phyloP scores from a whole-genome alignment of 2,329 filamentous ascomycete species.

The Aphanoascus verrucosus region DNA sequence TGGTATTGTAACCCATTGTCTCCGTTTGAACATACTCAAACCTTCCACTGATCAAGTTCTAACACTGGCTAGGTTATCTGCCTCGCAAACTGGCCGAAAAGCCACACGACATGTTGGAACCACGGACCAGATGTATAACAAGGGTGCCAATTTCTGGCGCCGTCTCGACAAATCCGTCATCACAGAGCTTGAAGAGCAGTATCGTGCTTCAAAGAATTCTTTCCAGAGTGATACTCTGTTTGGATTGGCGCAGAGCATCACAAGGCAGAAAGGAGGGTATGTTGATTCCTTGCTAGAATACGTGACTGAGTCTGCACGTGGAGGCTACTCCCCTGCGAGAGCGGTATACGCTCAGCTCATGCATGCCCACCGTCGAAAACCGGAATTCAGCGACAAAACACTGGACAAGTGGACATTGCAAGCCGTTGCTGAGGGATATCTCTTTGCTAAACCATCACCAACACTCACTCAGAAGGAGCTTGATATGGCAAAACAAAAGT shows the following conservation, averaged over 20 bases:
- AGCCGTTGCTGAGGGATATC: slow-evolving; percentile 21
- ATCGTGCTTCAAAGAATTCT: slow-evolving; percentile 14
- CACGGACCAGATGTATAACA: slow-evolving; percentile 22
- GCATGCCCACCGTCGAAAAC: slow-evolving; percentile 17
- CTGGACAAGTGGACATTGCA: slow-evolving; percentile 20
- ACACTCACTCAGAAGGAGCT: slow-evolving; percentile 11
- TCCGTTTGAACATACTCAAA: neutral
- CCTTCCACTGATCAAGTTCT: neutral
- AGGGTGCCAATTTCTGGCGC: slow-evolving; percentile 24
- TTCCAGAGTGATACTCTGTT: slow-evolving; percentile 21
- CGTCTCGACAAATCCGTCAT: slow-evolving; percentile 19
- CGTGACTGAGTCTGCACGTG: slow-evolving; percentile 18
- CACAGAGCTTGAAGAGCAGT: slow-evolving; percentile 21
- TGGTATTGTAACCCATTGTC: slow-evolving; percentile 17
- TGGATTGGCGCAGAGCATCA: slow-evolving; percentile 23
- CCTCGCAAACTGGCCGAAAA: slow-evolving; percentile 14
- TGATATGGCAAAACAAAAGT: slow-evolving; percentile 16
- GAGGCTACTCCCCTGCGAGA: slow-evolving; percentile 20
- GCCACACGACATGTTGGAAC: slow-evolving; percentile 16
- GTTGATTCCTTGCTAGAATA: slow-evolving; percentile 19
- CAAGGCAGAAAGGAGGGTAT: slow-evolving; percentile 15
- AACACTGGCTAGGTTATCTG: slow-evolving; percentile 17
- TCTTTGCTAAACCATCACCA: slow-evolving; percentile 15
- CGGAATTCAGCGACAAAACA: slow-evolving; percentile 16
- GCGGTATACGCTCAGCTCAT: slow-evolving; percentile 23